phyloP scores from a whole-genome alignment of 305 asterid species.

The Fraxinus paxiana region DNA sequence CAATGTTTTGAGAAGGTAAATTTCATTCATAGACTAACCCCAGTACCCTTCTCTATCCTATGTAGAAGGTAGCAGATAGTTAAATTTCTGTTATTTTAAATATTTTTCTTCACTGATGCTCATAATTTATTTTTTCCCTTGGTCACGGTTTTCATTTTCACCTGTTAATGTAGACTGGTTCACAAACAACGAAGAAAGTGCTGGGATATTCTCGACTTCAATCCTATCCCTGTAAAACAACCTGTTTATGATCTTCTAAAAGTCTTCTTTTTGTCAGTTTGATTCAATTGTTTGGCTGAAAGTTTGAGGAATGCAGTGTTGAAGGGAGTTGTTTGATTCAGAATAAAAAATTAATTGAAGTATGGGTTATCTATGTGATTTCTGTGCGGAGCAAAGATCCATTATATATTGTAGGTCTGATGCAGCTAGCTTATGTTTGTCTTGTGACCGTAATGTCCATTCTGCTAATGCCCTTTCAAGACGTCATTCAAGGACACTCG shows the following conservation, averaged over 20 bases:
- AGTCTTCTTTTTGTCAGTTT: constrained; percentile 3
- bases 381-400: constrained; percentile 51
- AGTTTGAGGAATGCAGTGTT: constrained; percentile 3
- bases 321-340: neutral
- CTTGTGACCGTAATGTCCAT: constrained; percentile 60
- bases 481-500: constrained; percentile 59
- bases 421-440: constrained; percentile 55
- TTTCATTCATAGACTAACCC: neutral
- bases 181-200: neutral
- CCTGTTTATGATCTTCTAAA: neutral
- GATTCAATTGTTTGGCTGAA: neutral
- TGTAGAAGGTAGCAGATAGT: neutral
- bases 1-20: neutral
- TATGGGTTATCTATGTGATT: constrained; percentile 59
- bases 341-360: constrained; percentile 18
- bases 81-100: neutral
- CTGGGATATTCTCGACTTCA: neutral
- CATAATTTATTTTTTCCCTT: neutral
- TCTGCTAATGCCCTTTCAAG: constrained; percentile 61
- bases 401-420: constrained; percentile 55
- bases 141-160: neutral
- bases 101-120: neutral
- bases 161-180: neutral
- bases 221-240: neutral
- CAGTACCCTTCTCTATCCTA: neutral